Conservation (phyloP, 805 yeast genomes). For the Geotrichum ghanense region DNA sequence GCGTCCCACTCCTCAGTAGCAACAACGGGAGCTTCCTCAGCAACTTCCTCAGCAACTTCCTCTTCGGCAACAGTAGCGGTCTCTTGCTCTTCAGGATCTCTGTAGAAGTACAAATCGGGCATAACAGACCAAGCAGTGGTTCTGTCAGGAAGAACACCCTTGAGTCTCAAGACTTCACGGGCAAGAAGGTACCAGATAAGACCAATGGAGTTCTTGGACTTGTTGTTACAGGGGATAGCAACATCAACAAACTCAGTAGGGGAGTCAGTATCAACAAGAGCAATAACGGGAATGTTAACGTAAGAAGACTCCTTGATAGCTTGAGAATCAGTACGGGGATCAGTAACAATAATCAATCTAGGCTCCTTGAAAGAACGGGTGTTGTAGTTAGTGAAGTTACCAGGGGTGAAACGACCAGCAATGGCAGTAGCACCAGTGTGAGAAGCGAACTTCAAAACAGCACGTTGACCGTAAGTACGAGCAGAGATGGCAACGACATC, state of each 20-base stretch:
- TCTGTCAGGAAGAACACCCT: slow-evolving; percentile 97
- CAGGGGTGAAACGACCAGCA: slow-evolving; percentile 99
- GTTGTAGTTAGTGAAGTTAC: slow-evolving; percentile 99
- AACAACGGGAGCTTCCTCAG: slow-evolving; percentile 46
- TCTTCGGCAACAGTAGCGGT: slow-evolving; percentile 48
- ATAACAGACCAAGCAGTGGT: slow-evolving; percentile 95
- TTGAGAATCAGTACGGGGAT: slow-evolving; percentile 99
- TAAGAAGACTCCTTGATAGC: slow-evolving; percentile 99
- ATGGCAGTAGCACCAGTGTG: slow-evolving; percentile 99
- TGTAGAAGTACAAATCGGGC: slow-evolving; percentile 99
- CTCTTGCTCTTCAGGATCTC: slow-evolving; percentile 99
- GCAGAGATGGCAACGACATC: slow-evolving; percentile 98
- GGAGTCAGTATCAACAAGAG: slow-evolving; percentile 96
- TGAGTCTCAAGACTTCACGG: slow-evolving; percentile 98
- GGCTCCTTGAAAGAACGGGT: slow-evolving; percentile 99
- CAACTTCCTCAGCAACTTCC: slow-evolving; percentile 46
- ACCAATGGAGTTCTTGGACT: slow-evolving; percentile 99
- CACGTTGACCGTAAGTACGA: slow-evolving; percentile 99
- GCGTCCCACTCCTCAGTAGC: slow-evolving; percentile 39
- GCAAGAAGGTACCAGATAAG: slow-evolving; percentile 99
- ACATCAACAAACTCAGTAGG: slow-evolving; percentile 99
- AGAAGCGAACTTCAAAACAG: slow-evolving; percentile 97
- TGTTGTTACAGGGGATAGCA: slow-evolving; percentile 99
- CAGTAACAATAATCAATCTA: slow-evolving; percentile 97
- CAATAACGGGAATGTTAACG: slow-evolving; percentile 99